Percentiles rank a stretch among this genome's conserved stretches.
Conservation (phyloP, 2,329 filamentous ascomycete genomes). For the Colletotrichum sp. region DNA sequence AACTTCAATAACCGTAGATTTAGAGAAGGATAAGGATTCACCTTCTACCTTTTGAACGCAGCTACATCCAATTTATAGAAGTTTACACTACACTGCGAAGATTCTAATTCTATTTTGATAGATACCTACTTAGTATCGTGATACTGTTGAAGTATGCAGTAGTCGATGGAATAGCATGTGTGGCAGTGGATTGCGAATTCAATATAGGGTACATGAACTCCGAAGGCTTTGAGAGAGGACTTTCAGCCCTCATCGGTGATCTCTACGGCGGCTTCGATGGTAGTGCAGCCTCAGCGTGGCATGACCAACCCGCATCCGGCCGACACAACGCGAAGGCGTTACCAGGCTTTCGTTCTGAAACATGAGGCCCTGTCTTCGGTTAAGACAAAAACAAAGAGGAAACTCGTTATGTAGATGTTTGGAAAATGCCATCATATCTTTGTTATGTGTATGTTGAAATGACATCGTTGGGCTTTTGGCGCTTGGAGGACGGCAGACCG, state of each 20-base stretch:
- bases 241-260: too few species aligned
- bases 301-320: neutral
- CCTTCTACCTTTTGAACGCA: too few species aligned
- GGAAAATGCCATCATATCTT: neutral
- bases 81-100: too few species aligned
- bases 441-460: neutral
- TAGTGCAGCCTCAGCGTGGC: neutral
- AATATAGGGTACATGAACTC: fast-evolving
- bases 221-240: neutral
- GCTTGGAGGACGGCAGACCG: too few species aligned
- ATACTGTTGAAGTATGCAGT: too few species aligned
- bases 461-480: neutral
- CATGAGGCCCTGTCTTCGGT: neutral
- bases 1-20: too few species aligned
- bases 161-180: neutral
- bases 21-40: too few species aligned
- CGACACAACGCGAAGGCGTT: neutral
- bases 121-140: too few species aligned
- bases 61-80: too few species aligned
- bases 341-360: neutral
- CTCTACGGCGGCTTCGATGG: neutral
- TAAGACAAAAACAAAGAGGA: neutral
- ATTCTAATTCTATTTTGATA: too few species aligned
- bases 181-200: neutral
- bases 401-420: neutral